Conservation (phyloP, 2,329 filamentous ascomycete species). For the Arthrobotrys megalospora region DNA sequence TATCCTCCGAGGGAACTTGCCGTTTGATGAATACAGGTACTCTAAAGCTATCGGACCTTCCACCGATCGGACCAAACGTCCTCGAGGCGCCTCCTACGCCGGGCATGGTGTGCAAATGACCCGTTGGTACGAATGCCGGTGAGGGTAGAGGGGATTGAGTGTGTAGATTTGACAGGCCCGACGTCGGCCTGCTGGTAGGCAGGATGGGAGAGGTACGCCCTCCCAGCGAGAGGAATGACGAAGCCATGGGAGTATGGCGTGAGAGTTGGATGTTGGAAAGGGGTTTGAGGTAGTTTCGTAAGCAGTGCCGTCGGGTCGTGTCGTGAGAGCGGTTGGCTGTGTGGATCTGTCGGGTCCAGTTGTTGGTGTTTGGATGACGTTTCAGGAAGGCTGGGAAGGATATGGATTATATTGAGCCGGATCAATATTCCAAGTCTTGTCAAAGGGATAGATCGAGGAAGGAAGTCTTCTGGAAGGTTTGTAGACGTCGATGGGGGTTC, state of each 20-base stretch:
- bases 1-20: conserved; percentile 22
- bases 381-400: conserved; percentile 38
- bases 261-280: conserved; percentile 29
- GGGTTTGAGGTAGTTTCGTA: conserved; percentile 7
- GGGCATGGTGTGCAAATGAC: conserved; percentile 57
- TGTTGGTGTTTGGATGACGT: conserved; percentile 12
- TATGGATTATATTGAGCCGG: conserved; percentile 6
- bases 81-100: conserved; percentile 49
- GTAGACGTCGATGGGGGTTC: conserved; percentile 21
- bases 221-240: conserved; percentile 55
- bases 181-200: conserved; percentile 53
- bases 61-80: conserved; percentile 54
- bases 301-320: background rate
- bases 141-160: conserved; percentile 50
- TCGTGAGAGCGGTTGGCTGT: conserved; percentile 9
- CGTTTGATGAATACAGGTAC: conserved; percentile 56
- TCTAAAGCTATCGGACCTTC: conserved; percentile 56
- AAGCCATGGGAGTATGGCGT: conserved; percentile 49
- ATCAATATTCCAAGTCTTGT: conserved; percentile 9
- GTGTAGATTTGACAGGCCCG: conserved; percentile 40
- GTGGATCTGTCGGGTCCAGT: background rate
- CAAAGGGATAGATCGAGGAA: conserved; percentile 1
- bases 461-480: conserved; percentile 22
- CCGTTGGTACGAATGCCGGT: conserved; percentile 51
- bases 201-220: conserved; percentile 55